Evolutionary conservation across 768 basidiomycete genomes (phyloP).

Genomic region (Lyophyllum atratum): DNA sequence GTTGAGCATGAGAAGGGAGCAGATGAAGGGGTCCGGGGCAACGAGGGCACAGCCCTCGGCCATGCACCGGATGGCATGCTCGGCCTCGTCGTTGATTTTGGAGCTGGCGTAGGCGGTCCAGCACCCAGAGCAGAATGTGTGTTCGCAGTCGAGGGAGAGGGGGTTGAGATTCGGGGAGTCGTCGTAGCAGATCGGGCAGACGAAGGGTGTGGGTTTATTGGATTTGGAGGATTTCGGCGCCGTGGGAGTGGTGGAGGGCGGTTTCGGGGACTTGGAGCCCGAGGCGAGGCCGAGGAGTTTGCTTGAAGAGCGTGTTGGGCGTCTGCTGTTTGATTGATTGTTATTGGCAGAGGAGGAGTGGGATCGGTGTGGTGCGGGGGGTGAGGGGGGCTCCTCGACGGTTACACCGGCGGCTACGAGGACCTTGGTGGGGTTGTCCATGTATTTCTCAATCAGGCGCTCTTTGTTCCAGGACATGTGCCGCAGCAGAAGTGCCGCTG

Average conservation of each 20-base stretch:
- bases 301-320: slow-evolving; percentile 37
- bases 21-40: slow-evolving; percentile 64
- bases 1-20: slow-evolving; percentile 46
- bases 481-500: slow-evolving; percentile 78
- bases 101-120: slow-evolving; percentile 80
- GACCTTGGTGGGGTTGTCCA: slow-evolving; percentile 83
- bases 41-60: slow-evolving; percentile 72
- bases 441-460: slow-evolving; percentile 92
- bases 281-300: slow-evolving; percentile 35
- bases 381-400: slow-evolving; percentile 44
- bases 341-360: slow-evolving; percentile 25
- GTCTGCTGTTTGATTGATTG: slow-evolving; percentile 24
- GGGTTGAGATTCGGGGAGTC: slow-evolving; percentile 61
- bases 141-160: slow-evolving; percentile 77
- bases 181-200: slow-evolving; percentile 94
- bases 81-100: slow-evolving; percentile 84
- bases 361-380: slow-evolving; percentile 33
- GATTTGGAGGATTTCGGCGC: slow-evolving; percentile 30
- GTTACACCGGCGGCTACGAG: slow-evolving; percentile 73
- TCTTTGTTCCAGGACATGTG: slow-evolving; percentile 95
- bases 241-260: slow-evolving; percentile 26
- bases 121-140: slow-evolving; percentile 81
- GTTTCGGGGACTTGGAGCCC: slow-evolving; percentile 32
- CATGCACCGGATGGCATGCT: slow-evolving; percentile 77
- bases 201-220: slow-evolving; percentile 51